Conservation (phyloP, 169 alveolate species). For the Plasmodium adleri region DNA sequence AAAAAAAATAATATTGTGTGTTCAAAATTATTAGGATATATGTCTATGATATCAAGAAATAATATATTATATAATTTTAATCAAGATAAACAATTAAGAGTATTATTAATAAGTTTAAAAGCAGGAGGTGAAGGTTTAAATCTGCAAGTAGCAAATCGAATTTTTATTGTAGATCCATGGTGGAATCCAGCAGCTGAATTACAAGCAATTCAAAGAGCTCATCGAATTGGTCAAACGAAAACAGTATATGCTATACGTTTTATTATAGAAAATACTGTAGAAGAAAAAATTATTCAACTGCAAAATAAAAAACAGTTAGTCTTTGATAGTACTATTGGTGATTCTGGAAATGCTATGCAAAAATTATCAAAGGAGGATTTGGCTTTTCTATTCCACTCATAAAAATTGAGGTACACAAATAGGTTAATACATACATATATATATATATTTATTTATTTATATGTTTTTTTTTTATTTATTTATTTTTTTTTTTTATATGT, state of each 20-base stretch:
- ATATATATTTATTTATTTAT: not conserved
- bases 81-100: conserved; percentile 86
- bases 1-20: conserved; percentile 85
- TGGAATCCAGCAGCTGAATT: conserved; percentile 99
- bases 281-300: conserved; percentile 95
- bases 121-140: conserved; percentile 99
- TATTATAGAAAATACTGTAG: conserved; percentile 96
- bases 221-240: conserved; percentile 96
- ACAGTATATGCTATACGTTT: conserved; percentile 95
- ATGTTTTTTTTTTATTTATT: not conserved
- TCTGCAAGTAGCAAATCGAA: conserved; percentile 96
- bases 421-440: not conserved
- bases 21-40: conserved; percentile 88
- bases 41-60: conserved; percentile 85
- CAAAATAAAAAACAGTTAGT: conserved; percentile 94
- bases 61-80: conserved; percentile 90
- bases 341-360: conserved; percentile 85
- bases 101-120: conserved; percentile 92
- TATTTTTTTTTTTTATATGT: not conserved
- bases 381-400: conserved; percentile 87
- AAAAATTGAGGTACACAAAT: not conserved
- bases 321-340: conserved; percentile 92
- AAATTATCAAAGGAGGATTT: conserved; percentile 91
- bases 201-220: conserved; percentile 98
- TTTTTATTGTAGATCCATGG: conserved; percentile 97